Base-by-base conservation (phyloP, 805 yeast species). In the Debaryomyces maramus region DNA sequence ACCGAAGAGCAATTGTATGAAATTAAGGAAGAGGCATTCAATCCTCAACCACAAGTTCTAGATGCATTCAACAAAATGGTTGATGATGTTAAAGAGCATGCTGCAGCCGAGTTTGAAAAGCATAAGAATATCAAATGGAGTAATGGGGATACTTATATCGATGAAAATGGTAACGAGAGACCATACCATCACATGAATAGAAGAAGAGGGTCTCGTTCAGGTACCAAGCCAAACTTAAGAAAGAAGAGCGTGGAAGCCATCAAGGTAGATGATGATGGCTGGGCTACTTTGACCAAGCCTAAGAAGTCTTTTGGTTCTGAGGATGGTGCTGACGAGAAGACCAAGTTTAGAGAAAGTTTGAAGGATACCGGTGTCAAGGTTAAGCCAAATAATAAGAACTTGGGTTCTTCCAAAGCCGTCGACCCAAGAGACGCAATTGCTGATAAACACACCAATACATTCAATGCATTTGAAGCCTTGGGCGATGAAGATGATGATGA, bases 381-480 rank as follows among this genome's bases (percentile, higher is more conserved):
- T 43, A 81, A 77, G 58, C 86, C 91, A 43, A 83, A 80, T 65
- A 82, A 80, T 61, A 83, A 84, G 60, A 83, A 83, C 60, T 80
- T 85, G 59, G 79, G 87, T 6, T 79, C 87, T 13, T 78, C 85
- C 30, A 83, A 81, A 63, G 83, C 88, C 17, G 84, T 78, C 35
- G 89, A 84, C 55, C 71, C 85, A 15, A 78, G 83, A 59, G 91
- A 85, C 59, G 73, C 81, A 44, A 71, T 78, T 52, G 80, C 88
- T 28, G 88, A 82, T 47, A 78, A 81, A 47, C 84, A 78, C 46
- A 78, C 79, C 45, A 72, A 73, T 32, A 72, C 78, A 15, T 86
- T 85, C 73, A 86, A 86, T 62, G 91, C 93, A 4, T 86, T 86
- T 60, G 89, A 83, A 51, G 91, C 91, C 18, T 77, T 86, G 56